These are phyloP conservation scores for Mycosarcoma mackinlayi DNA, from an alignment of 1,284 basidiomycete species.

Conservation along the genomic window DNA sequence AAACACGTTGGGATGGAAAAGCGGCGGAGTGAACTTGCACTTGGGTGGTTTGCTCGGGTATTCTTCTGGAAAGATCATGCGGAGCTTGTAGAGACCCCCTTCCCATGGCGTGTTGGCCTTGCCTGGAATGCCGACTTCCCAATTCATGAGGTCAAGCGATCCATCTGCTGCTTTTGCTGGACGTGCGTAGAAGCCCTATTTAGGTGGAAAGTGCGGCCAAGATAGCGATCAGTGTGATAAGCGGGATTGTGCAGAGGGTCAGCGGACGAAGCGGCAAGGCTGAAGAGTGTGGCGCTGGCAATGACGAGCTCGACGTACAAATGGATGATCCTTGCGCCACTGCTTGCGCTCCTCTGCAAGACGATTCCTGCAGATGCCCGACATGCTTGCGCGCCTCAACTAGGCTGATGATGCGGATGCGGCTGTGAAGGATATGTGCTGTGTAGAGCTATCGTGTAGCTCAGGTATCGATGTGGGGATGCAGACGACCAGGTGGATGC, in stretches of 20 bases:
- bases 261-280: background rate
- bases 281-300: background rate
- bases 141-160: conserved; percentile 93
- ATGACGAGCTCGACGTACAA: conserved; percentile 75
- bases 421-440: background rate
- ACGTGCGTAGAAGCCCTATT: conserved; percentile 95
- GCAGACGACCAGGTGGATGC: too few relatives aligned
- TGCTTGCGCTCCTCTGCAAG: conserved; percentile 97
- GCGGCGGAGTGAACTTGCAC: conserved; percentile 96
- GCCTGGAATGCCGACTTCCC: conserved; percentile 83
- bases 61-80: conserved; percentile 75
- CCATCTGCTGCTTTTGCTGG: conserved; percentile 89
- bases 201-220: background rate
- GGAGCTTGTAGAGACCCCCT: conserved; percentile 90
- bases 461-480: too few relatives aligned
- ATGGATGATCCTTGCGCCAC: conserved; percentile 99
- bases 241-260: background rate
- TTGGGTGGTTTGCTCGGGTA: conserved; percentile 96
- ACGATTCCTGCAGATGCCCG: conserved; percentile 68
- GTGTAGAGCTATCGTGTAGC: background rate
- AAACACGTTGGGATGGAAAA: conserved; percentile 99
- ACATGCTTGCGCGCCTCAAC: conserved; percentile 19
- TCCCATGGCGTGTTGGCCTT: conserved; percentile 85
- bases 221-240: background rate
- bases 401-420: background rate